Evolutionary conservation across 2,329 filamentous ascomycete genomes (phyloP).

Genomic region (Penicillium sp.): DNA sequence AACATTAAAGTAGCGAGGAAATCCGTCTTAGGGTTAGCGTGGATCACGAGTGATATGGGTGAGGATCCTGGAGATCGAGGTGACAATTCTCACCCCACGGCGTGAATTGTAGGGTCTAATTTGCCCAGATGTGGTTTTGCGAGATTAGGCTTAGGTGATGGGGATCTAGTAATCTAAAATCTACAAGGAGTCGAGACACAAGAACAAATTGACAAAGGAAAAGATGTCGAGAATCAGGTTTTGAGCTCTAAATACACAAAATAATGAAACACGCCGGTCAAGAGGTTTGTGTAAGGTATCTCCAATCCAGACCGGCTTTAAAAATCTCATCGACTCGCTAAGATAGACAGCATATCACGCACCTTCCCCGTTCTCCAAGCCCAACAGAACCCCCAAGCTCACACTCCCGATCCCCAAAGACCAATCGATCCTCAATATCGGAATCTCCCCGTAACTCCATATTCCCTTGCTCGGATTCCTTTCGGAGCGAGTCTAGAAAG

Average conservation of each 20-base stretch:
- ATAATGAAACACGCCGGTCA: slow-evolving; percentile 38
- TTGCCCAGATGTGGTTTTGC: no score
- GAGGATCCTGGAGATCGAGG: no score
- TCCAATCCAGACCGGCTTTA: slow-evolving; percentile 29
- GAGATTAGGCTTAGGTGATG: no score
- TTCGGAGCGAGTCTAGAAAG: slow-evolving; percentile 12
- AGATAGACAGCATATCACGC: slow-evolving; percentile 15
- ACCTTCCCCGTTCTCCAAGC: background rate
- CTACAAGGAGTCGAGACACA: no score
- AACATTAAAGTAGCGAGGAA: no score
- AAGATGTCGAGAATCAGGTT: slow-evolving; percentile 34
- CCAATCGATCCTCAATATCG: background rate
- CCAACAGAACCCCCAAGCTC: background rate
- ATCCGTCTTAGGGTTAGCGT: no score
- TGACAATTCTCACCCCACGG: no score
- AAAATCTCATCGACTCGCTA: slow-evolving; percentile 28
- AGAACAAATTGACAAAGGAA: slow-evolving; percentile 21
- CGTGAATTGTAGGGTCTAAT: no score
- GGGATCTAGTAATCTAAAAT: no score
- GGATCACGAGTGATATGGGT: no score
- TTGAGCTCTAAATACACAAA: slow-evolving; percentile 41
- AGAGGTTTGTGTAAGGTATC: slow-evolving; percentile 19
- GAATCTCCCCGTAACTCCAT: background rate
- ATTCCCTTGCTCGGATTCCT: slow-evolving; percentile 8
- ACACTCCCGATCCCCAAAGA: background rate